A percentile compares a stretch with the other conserved stretches of the same genome.
These are phyloP conservation scores for Phytophthora sp. DNA, from an alignment of 352 stramenopile species.

Conservation along the genomic window DNA sequence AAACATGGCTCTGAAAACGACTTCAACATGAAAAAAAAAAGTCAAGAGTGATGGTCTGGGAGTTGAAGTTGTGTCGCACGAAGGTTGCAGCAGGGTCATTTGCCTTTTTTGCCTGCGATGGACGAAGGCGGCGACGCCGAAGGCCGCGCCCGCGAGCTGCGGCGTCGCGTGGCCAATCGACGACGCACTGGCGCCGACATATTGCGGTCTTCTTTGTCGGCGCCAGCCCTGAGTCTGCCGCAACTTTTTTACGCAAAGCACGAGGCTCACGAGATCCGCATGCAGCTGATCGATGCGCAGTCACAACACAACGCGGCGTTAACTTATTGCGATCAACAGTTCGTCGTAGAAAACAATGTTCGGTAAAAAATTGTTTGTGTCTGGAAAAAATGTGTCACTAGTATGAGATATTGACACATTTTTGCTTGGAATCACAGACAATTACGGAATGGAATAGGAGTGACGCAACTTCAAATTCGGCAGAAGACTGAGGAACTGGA, in stretches of 20 bases:
- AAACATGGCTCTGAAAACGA: no score
- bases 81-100: constrained; percentile 38
- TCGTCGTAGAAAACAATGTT: constrained; percentile 56
- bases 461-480: constrained; percentile 46
- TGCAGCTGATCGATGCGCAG: constrained; percentile 61
- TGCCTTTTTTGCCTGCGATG: not conserved
- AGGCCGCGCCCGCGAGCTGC: constrained; percentile 56
- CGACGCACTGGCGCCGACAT: constrained; percentile 1
- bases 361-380: constrained; percentile 40
- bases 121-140: constrained; percentile 12
- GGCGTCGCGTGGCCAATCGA: constrained; percentile 54
- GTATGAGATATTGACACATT: not conserved
- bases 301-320: constrained; percentile 48
- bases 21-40: constrained; percentile 25
- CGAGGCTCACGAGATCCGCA: constrained; percentile 53
- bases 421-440: constrained; percentile 21
- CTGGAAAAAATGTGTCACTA: no score
- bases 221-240: constrained; percentile 33
- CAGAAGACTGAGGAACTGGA: constrained; percentile 54
- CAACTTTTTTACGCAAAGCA: constrained; percentile 42
- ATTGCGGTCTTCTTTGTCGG: not conserved
- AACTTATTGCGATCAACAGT: constrained; percentile 61
- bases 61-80: constrained; percentile 41
- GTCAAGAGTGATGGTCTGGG: constrained; percentile 33
- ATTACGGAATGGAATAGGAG: constrained; percentile 44